These are phyloP conservation scores for Phytophthora nicotianae DNA, from an alignment of 352 stramenopile genomes.

Conservation along the genomic window DNA sequence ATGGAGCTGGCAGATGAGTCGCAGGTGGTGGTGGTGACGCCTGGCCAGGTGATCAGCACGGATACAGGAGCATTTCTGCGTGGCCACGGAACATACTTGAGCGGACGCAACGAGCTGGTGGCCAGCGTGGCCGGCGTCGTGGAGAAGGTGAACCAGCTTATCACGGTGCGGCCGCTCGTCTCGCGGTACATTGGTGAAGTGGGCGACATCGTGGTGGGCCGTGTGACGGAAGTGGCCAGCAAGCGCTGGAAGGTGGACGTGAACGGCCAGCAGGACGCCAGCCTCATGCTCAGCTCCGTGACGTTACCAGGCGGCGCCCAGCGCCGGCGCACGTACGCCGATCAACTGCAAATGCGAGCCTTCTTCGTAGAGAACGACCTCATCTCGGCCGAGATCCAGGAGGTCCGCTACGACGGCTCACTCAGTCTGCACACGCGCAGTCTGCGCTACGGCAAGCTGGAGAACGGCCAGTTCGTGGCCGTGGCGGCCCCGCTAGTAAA, in stretches of 20 bases:
- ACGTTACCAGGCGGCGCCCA: constrained; percentile 95
- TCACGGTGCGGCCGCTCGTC: constrained; percentile 92
- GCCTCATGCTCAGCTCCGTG: constrained; percentile 94
- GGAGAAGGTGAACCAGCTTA: constrained; percentile 97
- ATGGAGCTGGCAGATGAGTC: constrained; percentile 41
- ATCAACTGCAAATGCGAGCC: constrained; percentile 96
- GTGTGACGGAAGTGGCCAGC: constrained; percentile 92
- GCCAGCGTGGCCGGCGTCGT: constrained; percentile 94
- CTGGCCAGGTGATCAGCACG: constrained; percentile 79
- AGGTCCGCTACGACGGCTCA: constrained; percentile 91
- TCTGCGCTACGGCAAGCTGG: constrained; percentile 94
- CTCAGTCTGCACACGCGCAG: constrained; percentile 94
- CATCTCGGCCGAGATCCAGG: constrained; percentile 92
- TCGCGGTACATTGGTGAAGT: constrained; percentile 95
- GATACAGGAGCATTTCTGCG: constrained; percentile 85
- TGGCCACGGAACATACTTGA: constrained; percentile 95
- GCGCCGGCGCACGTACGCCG: constrained; percentile 95
- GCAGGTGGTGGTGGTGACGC: constrained; percentile 72
- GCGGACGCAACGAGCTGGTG: constrained; percentile 82
- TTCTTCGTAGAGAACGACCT: constrained; percentile 97
- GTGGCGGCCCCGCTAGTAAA: constrained; percentile 92
- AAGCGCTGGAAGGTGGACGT: constrained; percentile 97
- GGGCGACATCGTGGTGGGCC: constrained; percentile 97
- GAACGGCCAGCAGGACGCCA: constrained; percentile 81
- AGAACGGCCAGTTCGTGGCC: constrained; percentile 93